Percentiles rank a stretch among this genome's conserved stretches.
Evolutionary conservation across 148 eudicot species (phyloP).

Genomic region (Mesembryanthemum crystallinum): DNA sequence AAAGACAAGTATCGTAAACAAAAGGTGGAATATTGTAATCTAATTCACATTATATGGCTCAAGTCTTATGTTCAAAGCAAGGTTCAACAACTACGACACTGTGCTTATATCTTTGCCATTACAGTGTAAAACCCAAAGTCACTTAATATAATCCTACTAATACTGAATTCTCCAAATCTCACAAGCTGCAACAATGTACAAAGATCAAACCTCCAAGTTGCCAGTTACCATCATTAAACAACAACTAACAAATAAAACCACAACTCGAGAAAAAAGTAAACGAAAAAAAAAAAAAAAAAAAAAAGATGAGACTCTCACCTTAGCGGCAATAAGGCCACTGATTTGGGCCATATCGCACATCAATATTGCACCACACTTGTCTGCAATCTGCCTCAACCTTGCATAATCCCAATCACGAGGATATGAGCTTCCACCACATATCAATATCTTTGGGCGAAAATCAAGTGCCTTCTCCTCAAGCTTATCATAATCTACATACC

Average conservation of each 20-base stretch:
- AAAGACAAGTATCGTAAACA: neutral
- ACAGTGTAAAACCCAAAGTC: neutral
- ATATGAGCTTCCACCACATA: conserved; percentile 94
- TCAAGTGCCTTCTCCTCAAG: conserved; percentile 87
- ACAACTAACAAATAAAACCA: neutral
- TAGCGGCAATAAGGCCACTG: conserved; percentile 92
- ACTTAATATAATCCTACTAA: neutral
- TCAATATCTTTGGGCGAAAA: conserved; percentile 90
- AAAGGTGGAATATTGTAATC: no score
- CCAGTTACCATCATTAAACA: neutral
- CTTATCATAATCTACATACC: conserved; percentile 74
- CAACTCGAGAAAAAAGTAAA: neutral
- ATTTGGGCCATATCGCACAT: conserved; percentile 99
- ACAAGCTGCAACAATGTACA: neutral
- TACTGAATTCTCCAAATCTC: neutral
- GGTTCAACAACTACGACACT: neutral
- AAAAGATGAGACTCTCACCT: conserved; percentile 44
- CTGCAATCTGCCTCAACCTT: conserved; percentile 75
- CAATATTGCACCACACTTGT: conserved; percentile 76
- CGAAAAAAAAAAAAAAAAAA: neutral
- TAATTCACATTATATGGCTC: neutral
- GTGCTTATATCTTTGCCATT: neutral
- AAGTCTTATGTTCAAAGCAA: neutral
- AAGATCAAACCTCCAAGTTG: no score
- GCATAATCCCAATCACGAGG: conserved; percentile 93